Conservation (phyloP, 768 basidiomycete genomes). For the Tephrocybe rancida region DNA sequence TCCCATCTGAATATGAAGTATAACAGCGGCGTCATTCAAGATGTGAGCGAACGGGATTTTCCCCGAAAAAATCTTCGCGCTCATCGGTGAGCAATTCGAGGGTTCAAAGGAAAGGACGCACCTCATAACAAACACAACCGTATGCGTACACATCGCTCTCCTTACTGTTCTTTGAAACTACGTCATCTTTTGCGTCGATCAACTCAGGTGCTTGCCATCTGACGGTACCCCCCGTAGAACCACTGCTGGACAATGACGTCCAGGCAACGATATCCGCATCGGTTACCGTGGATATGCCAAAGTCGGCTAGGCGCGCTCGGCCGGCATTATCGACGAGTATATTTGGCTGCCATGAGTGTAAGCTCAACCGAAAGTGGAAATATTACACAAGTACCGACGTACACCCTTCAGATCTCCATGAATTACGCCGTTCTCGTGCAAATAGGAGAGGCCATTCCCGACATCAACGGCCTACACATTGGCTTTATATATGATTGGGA, state of each 20-base stretch:
- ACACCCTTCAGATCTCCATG: no score
- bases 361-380: no score
- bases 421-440: neutral
- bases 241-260: neutral
- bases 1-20: neutral
- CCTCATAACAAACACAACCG: constrained; percentile 5
- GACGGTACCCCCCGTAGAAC: no score
- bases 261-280: neutral
- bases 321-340: neutral
- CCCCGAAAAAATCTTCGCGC: neutral
- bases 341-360: neutral
- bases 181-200: neutral
- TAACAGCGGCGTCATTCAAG: neutral
- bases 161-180: neutral
- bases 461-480: neutral
- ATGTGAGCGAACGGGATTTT: neutral
- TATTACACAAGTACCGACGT: no score
- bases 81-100: no score
- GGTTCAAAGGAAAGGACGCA: neutral
- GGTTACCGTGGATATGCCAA: neutral
- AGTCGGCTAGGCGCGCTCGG: neutral
- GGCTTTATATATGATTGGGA: no score
- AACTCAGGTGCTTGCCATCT: constrained; percentile 9
- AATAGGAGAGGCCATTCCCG: neutral
- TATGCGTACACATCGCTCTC: constrained; percentile 3